Conservation (phyloP, 306 rosid genomes). For the Hippophae tibetana region DNA sequence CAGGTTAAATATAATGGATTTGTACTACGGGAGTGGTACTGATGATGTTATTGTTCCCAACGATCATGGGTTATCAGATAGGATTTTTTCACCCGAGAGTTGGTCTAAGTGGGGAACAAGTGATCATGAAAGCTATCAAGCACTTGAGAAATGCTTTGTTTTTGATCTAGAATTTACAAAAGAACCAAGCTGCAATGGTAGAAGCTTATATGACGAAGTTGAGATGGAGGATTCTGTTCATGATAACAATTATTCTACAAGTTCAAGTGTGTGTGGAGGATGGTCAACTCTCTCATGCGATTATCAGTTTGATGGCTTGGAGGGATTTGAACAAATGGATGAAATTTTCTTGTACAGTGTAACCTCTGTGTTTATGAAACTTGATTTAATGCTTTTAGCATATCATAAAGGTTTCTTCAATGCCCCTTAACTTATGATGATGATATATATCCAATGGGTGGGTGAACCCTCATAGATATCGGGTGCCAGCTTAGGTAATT, state of each 20-base stretch:
- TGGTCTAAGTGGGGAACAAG: slow-evolving; percentile 68
- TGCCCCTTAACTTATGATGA: slow-evolving; percentile 27
- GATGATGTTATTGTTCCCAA: slow-evolving; percentile 43
- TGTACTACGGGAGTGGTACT: slow-evolving; percentile 34
- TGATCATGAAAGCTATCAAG: slow-evolving; percentile 26
- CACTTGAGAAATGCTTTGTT: slow-evolving; percentile 20
- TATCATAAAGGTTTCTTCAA: slow-evolving; percentile 3
- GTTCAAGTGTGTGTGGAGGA: slow-evolving; percentile 47
- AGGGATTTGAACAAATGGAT: slow-evolving; percentile 43
- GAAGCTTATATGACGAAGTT: slow-evolving; percentile 29
- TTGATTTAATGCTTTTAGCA: slow-evolving; percentile 31
- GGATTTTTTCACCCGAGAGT: slow-evolving; percentile 49
- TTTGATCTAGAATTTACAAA: slow-evolving; percentile 24
- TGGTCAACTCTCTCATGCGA: slow-evolving; percentile 20
- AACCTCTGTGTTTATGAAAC: slow-evolving; percentile 60
- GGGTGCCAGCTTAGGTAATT: slow-evolving; percentile 14
- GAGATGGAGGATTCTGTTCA: slow-evolving; percentile 32
- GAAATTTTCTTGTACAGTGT: slow-evolving; percentile 75
- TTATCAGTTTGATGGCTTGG: slow-evolving; percentile 42
- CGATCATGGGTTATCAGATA: slow-evolving; percentile 39
- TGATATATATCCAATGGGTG: slow-evolving; percentile 17
- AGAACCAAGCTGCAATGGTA: slow-evolving; percentile 27
- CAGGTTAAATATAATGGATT: slow-evolving; percentile 43
- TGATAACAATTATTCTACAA: slow-evolving; percentile 40
- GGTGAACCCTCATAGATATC: too few species aligned